These are phyloP conservation scores for Lepidium aucheri DNA, from an alignment of 345 rosid species.

Conservation along the genomic window DNA sequence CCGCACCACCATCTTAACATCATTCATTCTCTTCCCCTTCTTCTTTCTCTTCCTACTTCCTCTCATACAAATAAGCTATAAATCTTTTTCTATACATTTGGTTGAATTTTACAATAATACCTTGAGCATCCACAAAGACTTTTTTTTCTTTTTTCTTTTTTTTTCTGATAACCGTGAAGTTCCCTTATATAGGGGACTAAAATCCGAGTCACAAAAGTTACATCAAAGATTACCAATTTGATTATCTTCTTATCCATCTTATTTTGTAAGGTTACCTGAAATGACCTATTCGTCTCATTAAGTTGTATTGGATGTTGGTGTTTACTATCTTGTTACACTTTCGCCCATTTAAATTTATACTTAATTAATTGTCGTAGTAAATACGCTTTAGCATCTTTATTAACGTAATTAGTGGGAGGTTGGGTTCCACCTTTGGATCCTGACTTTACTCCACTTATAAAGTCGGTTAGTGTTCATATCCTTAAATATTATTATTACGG, in stretches of 20 bases:
- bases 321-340: neutral
- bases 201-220: neutral
- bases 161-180: too few species aligned
- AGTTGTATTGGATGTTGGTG: neutral
- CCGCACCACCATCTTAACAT: slow-evolving; percentile 15
- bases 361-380: neutral
- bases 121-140: too few species aligned
- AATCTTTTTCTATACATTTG: too few species aligned
- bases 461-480: too few species aligned
- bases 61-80: neutral
- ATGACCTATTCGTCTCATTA: too few species aligned
- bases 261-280: too few species aligned
- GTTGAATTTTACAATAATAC: too few species aligned
- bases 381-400: neutral
- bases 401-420: slow-evolving; percentile 14
- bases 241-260: too few species aligned
- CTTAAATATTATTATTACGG: neutral
- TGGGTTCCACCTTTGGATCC: slow-evolving; percentile 2
- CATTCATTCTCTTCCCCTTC: slow-evolving; percentile 13
- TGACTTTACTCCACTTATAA: neutral
- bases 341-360: neutral
- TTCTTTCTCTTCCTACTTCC: neutral
- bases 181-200: too few species aligned
- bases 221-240: neutral
- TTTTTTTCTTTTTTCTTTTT: too few species aligned